phyloP scores from a whole-genome alignment of 139 green algal species.

The Limnomonas spitsbergensis region DNA sequence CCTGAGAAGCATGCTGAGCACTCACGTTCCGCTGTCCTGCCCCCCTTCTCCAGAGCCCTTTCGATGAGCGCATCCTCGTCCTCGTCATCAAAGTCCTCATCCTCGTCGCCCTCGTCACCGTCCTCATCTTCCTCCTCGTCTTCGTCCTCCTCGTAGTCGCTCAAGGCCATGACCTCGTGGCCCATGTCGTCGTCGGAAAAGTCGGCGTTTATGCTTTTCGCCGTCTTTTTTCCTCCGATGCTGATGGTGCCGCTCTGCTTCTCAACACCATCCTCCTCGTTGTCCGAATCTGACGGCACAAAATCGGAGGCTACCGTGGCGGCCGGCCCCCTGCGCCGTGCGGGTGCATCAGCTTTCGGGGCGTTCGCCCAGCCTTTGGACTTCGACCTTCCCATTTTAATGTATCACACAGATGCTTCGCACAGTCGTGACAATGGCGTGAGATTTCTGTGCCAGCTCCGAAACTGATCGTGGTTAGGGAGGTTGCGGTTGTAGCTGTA shows the following conservation, averaged over 20 bases:
- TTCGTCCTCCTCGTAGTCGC: neutral
- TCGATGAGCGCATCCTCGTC: conserved; percentile 6
- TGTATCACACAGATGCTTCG: no score
- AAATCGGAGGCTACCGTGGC: conserved; percentile 5
- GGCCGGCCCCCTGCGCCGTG: neutral
- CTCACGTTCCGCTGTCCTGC: conserved; percentile 1
- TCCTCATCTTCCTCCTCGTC: neutral
- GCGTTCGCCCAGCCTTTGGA: neutral
- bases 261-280: conserved; percentile 4
- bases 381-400: conserved; percentile 7
- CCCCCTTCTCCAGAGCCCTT: conserved; percentile 5
- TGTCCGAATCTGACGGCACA: neutral
- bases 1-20: no score
- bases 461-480: no score
- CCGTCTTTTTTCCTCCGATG: neutral
- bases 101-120: neutral
- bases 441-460: no score
- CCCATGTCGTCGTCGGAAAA: conserved; percentile 1
- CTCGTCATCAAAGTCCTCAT: neutral
- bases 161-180: neutral
- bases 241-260: neutral
- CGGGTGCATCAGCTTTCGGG: neutral
- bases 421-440: no score
- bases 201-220: no score
- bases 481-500: no score